A percentile compares a stretch with the other conserved stretches of the same genome.
Evolutionary conservation across 2,329 filamentous ascomycete genomes (phyloP).

Genomic region (Penicillium sclerotigenum): DNA sequence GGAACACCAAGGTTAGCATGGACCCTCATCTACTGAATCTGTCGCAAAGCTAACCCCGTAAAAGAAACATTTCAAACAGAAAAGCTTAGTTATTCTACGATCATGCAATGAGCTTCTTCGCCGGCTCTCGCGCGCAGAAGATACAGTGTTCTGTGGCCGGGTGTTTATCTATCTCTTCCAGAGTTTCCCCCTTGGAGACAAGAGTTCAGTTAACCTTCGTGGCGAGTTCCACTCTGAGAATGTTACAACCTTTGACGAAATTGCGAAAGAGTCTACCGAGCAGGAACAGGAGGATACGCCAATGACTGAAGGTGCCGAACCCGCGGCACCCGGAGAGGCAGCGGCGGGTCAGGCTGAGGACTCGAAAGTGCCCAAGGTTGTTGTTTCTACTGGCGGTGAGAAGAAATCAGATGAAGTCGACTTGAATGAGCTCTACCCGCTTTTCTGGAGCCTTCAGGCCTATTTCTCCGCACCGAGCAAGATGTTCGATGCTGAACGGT

Average conservation of each 20-base stretch:
- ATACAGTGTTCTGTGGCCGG: conserved; percentile 93
- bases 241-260: conserved; percentile 75
- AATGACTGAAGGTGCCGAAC: conserved; percentile 40
- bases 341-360: conserved; percentile 23
- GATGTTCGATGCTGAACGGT: conserved; percentile 69
- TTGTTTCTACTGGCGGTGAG: conserved; percentile 22
- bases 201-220: conserved; percentile 92
- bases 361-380: conserved; percentile 25
- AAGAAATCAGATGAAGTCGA: conserved; percentile 52
- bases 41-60: conserved; percentile 22
- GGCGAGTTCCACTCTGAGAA: conserved; percentile 97
- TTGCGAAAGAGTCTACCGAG: conserved; percentile 36
- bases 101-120: conserved; percentile 94
- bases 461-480: conserved; percentile 86
- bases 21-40: neutral
- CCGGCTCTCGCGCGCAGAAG: conserved; percentile 88
- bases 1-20: conserved; percentile 67
- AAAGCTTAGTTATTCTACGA: conserved; percentile 83
- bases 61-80: conserved; percentile 69
- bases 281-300: conserved; percentile 67
- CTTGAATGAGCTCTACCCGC: conserved; percentile 73
- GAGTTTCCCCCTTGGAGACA: conserved; percentile 92
- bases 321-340: conserved; percentile 33
- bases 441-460: conserved; percentile 92
- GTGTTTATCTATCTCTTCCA: conserved; percentile 99